These are phyloP conservation scores for Solanum hybrid DNA, from an alignment of 305 asterid species.

Conservation along the genomic window DNA sequence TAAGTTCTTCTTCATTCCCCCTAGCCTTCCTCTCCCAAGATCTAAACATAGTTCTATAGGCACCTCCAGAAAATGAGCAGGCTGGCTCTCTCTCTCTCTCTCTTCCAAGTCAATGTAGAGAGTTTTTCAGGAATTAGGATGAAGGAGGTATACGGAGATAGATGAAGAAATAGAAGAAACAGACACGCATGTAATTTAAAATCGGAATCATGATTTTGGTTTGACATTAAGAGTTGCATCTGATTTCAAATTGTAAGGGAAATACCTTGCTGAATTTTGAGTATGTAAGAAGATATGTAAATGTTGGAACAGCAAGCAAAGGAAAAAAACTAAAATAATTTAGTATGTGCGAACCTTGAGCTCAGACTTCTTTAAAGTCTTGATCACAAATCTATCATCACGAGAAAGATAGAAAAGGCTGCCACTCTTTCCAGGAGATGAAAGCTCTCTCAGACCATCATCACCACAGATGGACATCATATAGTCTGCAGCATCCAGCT, in stretches of 20 bases:
- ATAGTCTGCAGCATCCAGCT: constrained; percentile 88
- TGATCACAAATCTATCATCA: constrained; percentile 87
- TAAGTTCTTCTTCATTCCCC: not conserved
- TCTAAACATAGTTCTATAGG: not conserved
- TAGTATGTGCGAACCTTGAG: constrained; percentile 48
- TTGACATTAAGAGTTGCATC: not conserved
- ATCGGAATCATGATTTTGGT: not conserved
- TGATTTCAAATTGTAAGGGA: not conserved
- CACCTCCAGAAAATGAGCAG: not conserved
- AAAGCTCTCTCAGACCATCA: constrained; percentile 78
- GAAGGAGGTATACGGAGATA: not conserved
- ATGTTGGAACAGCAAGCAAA: not conserved
- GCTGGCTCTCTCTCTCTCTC: not conserved
- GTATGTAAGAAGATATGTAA: not conserved
- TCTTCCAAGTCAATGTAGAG: not conserved
- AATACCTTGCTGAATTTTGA: not conserved
- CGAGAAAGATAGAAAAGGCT: constrained; percentile 84
- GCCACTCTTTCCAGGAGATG: constrained; percentile 97
- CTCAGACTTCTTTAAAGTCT: constrained; percentile 72
- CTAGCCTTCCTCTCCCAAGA: not conserved
- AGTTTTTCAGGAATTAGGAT: not conserved
- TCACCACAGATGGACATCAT: constrained; percentile 99
- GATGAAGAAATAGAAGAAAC: not conserved
- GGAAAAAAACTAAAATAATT: not conserved
- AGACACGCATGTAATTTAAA: not conserved